Base-by-base conservation (phyloP, 2,329 filamentous ascomycete species). In the Colletotrichum agaves region DNA sequence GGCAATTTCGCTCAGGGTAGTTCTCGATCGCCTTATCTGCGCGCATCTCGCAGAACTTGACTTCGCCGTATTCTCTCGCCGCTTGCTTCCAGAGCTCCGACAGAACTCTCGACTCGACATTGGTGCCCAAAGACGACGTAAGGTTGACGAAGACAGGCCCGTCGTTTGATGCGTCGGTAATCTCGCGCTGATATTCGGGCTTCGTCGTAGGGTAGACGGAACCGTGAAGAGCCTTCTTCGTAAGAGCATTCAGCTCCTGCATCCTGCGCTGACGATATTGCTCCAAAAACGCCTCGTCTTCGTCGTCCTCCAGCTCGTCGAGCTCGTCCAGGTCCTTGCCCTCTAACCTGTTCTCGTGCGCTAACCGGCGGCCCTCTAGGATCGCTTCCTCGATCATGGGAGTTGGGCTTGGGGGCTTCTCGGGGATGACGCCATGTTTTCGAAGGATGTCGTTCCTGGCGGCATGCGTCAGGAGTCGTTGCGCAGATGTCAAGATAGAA, bases 1-100 rank as follows among this genome's bases (percentile, higher is more conserved):
- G 96, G 65, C 94, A 97, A 78, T 99, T 99, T 64, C 88, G 87
- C 74, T 98, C 96, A 2, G 96, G 96, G 78, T 99, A 99, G 44
- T 93, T 93, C 78, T 98, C 96, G 73, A 99, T 98, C 65, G 96
- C 97, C 81, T 98, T 89, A 75, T 93, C 90, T 6, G 91, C 96
- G 73, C 91, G 88, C 73, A 99, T 98, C 81, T 98, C 93, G 78
- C 95, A 98, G 80, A 99, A 99, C 81, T 99, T 99, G 78, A 99
- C 84, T 71, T 99, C 95, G 19, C 94, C 93, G 75, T 94, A 99
- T 75, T 95, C 93, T 67, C 80, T 82, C 1, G 96, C 95, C 44
- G 96, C 86, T 75, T 94, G 89, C 39, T 91, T 86, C 94, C 95
- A 99, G 19, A 98, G 84, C 75, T 97, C 92, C 1, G 90, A 90